Evolutionary conservation across 2,329 filamentous ascomycete genomes (phyloP), one percentile per base, ranked within the genome.

Genomic region (Geosmithia putterillii): DNA sequence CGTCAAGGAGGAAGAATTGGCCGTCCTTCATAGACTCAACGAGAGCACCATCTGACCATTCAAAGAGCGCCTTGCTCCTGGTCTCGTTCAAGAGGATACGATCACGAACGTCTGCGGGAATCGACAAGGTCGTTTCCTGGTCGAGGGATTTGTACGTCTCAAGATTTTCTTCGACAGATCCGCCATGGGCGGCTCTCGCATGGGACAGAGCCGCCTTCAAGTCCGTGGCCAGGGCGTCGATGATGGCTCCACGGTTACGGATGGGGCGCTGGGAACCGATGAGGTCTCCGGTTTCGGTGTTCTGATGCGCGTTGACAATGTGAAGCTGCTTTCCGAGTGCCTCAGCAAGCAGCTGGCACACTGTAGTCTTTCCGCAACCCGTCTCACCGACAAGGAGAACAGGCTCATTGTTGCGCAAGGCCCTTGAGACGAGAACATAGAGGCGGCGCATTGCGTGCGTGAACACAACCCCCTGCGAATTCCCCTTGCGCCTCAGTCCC

Each of bases 221-320:
- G 52, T 84, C 79, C n/a, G 70, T 59, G 25, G 70, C 66, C 23
- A 96, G 65, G 1, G 75, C 61, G 22, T 83, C 76, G 32, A 85
- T 66, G 28, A 94, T 77, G 1, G 77, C 77, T 14, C 81, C 77
- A 37, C 89, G 78, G 58, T 96, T 96, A 49, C 94, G 76, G 19
- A 96, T 77, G 3, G 92, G 92, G 46, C 92, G 71, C 60, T 98
- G 92, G 3, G 92, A 92, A 50, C 92, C 92, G 50, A 99, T 96
- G 10, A 99, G 71, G 60, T 99, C 92, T 15, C 92, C 90, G 0
- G 94, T 96, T 60, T 99, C 94, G 0, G 92, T 89, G 51, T 98
- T 99, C 52, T 96, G 90, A 61, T 99, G 94, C 3, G 94, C 92
- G 57, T 98, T 99, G 55, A 98, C 83, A 52, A 90, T 92, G 51